Conservation (phyloP, 768 basidiomycete genomes). For the Russula sp. region DNA sequence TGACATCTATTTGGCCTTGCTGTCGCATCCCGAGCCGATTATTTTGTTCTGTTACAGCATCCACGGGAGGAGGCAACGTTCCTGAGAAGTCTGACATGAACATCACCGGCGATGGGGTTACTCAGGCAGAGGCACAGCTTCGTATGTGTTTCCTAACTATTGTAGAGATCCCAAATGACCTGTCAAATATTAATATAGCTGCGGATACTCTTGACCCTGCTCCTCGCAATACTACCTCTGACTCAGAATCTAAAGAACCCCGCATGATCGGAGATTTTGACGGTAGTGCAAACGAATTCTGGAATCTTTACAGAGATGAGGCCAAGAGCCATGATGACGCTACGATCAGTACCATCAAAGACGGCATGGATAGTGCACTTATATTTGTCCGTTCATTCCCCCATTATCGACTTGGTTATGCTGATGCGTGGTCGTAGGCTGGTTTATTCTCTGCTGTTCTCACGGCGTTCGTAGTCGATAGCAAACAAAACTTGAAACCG, state of each 20-base stretch:
- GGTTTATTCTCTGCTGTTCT: background rate
- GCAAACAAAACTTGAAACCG: too few relatives aligned
- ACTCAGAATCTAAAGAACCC: too few relatives aligned
- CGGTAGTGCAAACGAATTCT: background rate
- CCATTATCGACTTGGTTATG: background rate
- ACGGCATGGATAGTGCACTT: background rate
- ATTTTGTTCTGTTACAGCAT: too few relatives aligned
- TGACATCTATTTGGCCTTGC: background rate
- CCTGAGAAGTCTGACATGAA: too few relatives aligned
- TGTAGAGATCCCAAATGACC: background rate
- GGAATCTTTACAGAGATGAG: background rate
- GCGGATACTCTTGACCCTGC: background rate
- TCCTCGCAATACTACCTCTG: too few relatives aligned
- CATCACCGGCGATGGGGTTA: too few relatives aligned
- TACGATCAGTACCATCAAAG: background rate
- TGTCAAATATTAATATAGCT: background rate
- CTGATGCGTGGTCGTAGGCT: background rate
- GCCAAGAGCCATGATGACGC: background rate
- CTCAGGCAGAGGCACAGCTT: background rate
- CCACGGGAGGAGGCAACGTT: too few relatives aligned
- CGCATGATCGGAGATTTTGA: conserved; percentile 3
- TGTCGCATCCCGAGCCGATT: background rate
- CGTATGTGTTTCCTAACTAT: background rate
- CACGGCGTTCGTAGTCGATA: too few relatives aligned
- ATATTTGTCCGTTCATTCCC: background rate